Base-by-base conservation (phyloP, 2,329 filamentous ascomycete species). In the Fusarium papillatum region DNA sequence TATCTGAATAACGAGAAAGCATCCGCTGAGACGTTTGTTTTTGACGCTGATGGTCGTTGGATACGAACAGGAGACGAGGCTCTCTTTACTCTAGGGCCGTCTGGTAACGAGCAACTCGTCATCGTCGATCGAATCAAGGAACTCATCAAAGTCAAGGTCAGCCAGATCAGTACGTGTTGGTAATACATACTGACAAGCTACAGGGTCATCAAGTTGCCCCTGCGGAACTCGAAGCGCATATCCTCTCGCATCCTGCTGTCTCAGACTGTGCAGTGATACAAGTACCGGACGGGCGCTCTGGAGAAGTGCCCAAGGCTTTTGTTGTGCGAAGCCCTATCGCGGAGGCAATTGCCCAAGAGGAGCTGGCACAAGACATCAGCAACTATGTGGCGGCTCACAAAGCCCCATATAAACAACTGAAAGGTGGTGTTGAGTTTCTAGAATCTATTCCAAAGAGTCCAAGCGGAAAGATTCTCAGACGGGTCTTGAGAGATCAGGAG, bases 1-100 rank as follows among this genome's bases (percentile, higher is more conserved):
- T 98, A 98, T 79, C 85, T 97, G 65, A 93, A 97, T 85, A 97
- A 98, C 81, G 92, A 94, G 55, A 93, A 94, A 79, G 95, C 96
- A 7, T 97, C 93, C 26, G 88, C 89, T 66, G 95, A 97, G 81
- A 96, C 95, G 0, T 98, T 95, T 79, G 80, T 92, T 1, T 86
- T 85, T 74, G 88, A 92, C 65, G 87, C 92, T 5, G 92, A 95
- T 75, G 91, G 92, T 13, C 84, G 91, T 74, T 96, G 95, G 91
- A 91, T 97, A 88, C 90, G 90, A 41, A 98, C 95, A 0, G 96
- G 95, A 13, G 95, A 98, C 79, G 95, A 97, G 81, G 95, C 93
- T 0, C 86, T 96, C 7, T 86, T 97, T 17, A 88, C 89, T 4
- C 88, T 90, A 78, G 86, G 90, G 11, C 88, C 90, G 0, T 85